Conservation (phyloP, 2,329 filamentous ascomycete genomes). For the Apiospora marii region DNA sequence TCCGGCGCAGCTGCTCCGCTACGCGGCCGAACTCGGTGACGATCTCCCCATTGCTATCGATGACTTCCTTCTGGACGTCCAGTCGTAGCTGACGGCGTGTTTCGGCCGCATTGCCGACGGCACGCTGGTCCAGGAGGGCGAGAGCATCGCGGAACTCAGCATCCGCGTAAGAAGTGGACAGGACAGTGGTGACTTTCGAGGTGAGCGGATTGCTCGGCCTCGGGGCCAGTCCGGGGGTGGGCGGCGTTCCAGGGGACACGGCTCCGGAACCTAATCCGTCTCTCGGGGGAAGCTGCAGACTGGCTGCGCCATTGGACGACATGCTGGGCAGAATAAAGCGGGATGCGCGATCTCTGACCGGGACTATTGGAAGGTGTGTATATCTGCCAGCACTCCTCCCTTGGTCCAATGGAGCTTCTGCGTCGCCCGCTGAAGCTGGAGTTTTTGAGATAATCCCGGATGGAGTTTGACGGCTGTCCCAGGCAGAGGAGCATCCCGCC, state of each 20-base stretch:
- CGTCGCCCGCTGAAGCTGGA: neutral
- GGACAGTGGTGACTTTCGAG: slow-evolving; percentile 81
- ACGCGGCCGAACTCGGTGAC: slow-evolving; percentile 88
- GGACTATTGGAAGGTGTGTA: neutral
- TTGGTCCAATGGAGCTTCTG: neutral
- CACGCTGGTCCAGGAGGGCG: slow-evolving; percentile 76
- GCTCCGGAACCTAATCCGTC: slow-evolving; percentile 36
- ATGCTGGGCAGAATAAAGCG: neutral
- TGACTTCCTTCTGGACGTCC: slow-evolving; percentile 89
- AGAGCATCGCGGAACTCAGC: slow-evolving; percentile 89
- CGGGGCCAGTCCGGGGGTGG: slow-evolving; percentile 35
- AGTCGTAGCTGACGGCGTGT: slow-evolving; percentile 81
- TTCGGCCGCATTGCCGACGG: slow-evolving; percentile 76
- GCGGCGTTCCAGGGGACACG: slow-evolving; percentile 34
- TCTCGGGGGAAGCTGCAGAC: slow-evolving; percentile 37
- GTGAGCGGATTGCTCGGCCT: slow-evolving; percentile 72
- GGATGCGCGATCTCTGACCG: neutral
- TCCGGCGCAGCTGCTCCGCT: slow-evolving; percentile 88
- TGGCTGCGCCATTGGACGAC: slow-evolving; percentile 8
- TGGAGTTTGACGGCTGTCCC: neutral
- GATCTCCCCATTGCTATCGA: slow-evolving; percentile 89
- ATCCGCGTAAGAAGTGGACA: slow-evolving; percentile 93
- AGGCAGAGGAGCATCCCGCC: neutral
- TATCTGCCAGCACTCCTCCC: neutral
- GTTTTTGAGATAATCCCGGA: neutral